Base-by-base conservation (phyloP, 2,329 filamentous ascomycete species). In the Colletotrichum sansevieriae region DNA sequence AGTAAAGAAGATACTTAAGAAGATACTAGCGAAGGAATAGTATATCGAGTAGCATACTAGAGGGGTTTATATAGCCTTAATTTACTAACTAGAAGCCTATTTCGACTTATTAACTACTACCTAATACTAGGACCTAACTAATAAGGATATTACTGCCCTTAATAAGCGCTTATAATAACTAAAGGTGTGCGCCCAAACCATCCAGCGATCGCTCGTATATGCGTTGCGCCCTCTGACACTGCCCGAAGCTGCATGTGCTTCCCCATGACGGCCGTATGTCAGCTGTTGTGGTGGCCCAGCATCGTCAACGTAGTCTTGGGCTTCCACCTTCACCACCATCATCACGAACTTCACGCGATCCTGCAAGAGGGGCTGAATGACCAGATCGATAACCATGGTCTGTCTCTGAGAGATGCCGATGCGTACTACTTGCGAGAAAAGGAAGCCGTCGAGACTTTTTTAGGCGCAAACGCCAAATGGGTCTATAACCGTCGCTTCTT, bases 401-500 rank as follows among this genome's bases (percentile, higher is more conserved):
- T 68, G 25, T 55, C 65, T 0, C 33, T 47, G 9, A 35, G 46
- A n/a, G 65, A 68, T 10, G 60, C 51, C 4, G 52, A 58, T 2
- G 46, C 37, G 2, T 43, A 68, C n/a, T 68, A 65, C 29, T 25
- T 59, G 35, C 43, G 43, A 11, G 43, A 68, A 33, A 68, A 59
- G 25, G 29, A 33, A 13, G 22, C 13, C 3, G 25, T 56, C 12
- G 65, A 65, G 25, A 52, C 20, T 4, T 52, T 68, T 15, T 13
- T n/a, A 4, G 65, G 65, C 1, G 46, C 22, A 0, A 25, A 68
- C 6, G n/a, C 60, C 1, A 68, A 65, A 13, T 68, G 60, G 60
- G 4, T 10, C 13, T 55, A 58, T 7, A 64, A 54, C 22, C 37
- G 65, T 3, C 61, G 65, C n/a, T 68, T 68, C 65, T 68, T 64